phyloP scores from a whole-genome alignment of 2,329 filamentous ascomycete genomes.

The Diplocarpon mali region DNA sequence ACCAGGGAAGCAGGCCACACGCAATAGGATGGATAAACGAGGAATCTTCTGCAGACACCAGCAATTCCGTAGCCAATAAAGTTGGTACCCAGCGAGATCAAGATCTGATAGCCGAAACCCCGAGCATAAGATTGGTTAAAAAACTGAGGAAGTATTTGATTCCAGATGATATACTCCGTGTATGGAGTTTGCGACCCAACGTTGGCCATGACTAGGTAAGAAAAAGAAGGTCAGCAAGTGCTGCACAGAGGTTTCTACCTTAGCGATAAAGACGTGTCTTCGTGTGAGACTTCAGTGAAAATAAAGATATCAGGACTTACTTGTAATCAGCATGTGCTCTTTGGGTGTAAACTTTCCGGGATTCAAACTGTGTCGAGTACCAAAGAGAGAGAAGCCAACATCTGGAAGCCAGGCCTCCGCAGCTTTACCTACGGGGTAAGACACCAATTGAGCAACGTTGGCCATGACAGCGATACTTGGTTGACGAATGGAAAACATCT shows the following conservation, averaged over 20 bases:
- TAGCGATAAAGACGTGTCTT: too few relatives aligned
- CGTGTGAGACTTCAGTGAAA: too few relatives aligned
- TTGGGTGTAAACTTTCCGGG: conserved; percentile 54
- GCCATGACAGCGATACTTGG: conserved; percentile 13
- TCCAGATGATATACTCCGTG: conserved; percentile 40
- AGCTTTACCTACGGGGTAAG: conserved; percentile 39
- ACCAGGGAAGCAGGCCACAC: conserved; percentile 40
- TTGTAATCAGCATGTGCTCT: conserved; percentile 54
- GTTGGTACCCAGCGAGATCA: conserved; percentile 39
- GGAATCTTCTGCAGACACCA: conserved; percentile 37
- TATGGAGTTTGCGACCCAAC: conserved; percentile 37
- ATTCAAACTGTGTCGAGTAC: conserved; percentile 33
- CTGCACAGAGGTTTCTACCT: too few relatives aligned
- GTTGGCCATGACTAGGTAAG: conserved; percentile 40
- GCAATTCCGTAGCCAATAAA: conserved; percentile 46
- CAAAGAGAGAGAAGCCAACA: conserved; percentile 36
- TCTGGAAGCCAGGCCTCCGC: conserved; percentile 44
- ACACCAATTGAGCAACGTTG: conserved; percentile 16
- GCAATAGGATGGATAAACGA: conserved; percentile 40
- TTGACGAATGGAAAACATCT: conserved; percentile 16
- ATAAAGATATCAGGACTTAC: too few relatives aligned
- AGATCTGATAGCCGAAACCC: conserved; percentile 38
- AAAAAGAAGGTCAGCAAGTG: too few relatives aligned
- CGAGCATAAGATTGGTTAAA: conserved; percentile 40
- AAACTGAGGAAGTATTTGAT: conserved; percentile 37